Base-by-base conservation (phyloP, 2,329 filamentous ascomycete genomes). In the Paraphaeosphaeria sporulosa region DNA sequence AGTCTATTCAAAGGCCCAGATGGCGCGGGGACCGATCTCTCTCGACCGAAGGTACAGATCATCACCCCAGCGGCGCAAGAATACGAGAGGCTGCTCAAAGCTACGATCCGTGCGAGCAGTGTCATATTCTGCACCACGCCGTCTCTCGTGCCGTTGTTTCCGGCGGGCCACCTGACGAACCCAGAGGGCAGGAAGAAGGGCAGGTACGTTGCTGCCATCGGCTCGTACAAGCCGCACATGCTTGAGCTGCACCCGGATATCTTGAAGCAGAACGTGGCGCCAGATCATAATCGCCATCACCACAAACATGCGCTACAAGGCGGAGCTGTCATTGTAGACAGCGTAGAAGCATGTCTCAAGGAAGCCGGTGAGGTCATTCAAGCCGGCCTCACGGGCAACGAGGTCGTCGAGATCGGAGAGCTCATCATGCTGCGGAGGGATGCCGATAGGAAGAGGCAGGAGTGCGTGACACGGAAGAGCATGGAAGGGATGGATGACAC, bases 41-140 rank as follows among this genome's bases (percentile, higher is more conserved):
- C 67, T 0, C 67, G 73, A 6, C 78, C 70, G 27, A 89, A 92
- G 67, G 94, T 95, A 69, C 86, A 86, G 34, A 84, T 87, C 48
- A 76, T 89, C 36, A 94, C 91, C 6, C 89, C 88, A 0, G 83
- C 85, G 1, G 94, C 94, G 66, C 87, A 85, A 58, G 94, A 89
- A 66, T 89, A 88, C 70, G 77, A 82, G 1, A 81, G 92, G 1
- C 80, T 95, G 21, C 78, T 93, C 38, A 89, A 90, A 69, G 86
- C 90, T 40, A 87, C 92, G 52, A 82, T 97, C 53, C 82, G 87
- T 40, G 86, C 86, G 9, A 87, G 91, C 0, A 92, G 95, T 69
- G 90, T 91, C 10, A 90, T 98, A 40, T 95, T 96, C 79, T 94
- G 92, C 79, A 96, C 92, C 66, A 97, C 93, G 1, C 92, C 94